phyloP scores from a whole-genome alignment of 768 basidiomycete species.

The Rhodotorula graminis region DNA sequence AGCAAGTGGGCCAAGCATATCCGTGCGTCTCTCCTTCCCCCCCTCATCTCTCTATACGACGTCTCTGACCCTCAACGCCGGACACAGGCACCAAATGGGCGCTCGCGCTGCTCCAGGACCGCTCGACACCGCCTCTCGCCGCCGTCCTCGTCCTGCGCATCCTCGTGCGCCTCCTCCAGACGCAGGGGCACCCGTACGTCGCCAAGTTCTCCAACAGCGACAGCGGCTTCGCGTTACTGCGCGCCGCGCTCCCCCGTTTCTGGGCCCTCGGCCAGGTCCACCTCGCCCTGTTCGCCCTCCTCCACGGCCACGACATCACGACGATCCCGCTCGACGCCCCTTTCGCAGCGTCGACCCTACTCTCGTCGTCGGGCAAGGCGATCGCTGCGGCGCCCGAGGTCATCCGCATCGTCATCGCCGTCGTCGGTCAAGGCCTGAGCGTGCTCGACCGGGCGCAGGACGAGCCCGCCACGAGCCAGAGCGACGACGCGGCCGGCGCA shows the following conservation, averaged over 20 bases:
- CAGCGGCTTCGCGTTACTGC: conserved; percentile 7
- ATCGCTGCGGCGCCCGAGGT: neutral
- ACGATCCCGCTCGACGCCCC: conserved; percentile 5
- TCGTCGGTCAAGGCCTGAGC: neutral
- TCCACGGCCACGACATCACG: conserved; percentile 6
- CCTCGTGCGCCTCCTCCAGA: conserved; percentile 22
- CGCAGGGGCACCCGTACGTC: conserved; percentile 4
- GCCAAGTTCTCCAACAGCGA: conserved; percentile 10
- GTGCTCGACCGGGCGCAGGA: neutral
- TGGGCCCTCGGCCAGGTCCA: conserved; percentile 11
- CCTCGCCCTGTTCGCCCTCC: conserved; percentile 16
- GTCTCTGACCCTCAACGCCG: too few relatives aligned
- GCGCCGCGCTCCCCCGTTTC: conserved; percentile 10
- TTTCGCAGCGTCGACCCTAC: neutral
- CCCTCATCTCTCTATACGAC: too few relatives aligned
- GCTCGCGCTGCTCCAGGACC: conserved; percentile 15
- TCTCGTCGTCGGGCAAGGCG: neutral
- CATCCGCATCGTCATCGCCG: neutral
- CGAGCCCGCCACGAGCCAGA: too few relatives aligned
- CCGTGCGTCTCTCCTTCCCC: neutral
- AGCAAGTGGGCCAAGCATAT: conserved; percentile 10
- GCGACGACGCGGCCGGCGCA: too few relatives aligned
- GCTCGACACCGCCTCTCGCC: neutral
- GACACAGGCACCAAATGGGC: conserved; percentile 7
- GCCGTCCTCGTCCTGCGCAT: conserved; percentile 9